Evolutionary conservation across 2,329 filamentous ascomycete genomes (phyloP).

Genomic region (Ascochyta clinopodiicola): DNA sequence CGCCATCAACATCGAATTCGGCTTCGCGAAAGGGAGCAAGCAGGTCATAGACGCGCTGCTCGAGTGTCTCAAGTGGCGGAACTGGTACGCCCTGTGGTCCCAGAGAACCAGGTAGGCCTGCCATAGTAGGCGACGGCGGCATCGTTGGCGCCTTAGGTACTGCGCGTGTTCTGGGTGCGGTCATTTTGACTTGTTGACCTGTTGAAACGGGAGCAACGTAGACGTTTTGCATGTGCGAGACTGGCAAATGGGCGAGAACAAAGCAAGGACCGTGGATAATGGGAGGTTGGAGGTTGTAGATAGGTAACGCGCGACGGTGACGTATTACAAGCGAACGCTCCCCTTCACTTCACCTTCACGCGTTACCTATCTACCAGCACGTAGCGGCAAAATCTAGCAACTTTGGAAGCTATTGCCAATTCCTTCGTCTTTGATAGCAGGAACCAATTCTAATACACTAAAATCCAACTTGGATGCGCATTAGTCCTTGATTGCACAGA

Average conservation of each 20-base stretch:
- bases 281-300: no score
- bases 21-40: slow-evolving; percentile 12
- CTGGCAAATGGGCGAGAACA: background rate
- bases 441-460: no score
- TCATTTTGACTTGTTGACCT: background rate
- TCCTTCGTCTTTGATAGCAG: no score
- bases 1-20: background rate
- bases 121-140: background rate
- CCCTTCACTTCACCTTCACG: background rate
- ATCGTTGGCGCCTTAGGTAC: background rate
- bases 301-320: background rate
- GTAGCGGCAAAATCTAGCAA: no score
- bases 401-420: no score
- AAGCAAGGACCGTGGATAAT: background rate
- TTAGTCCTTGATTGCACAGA: no score
- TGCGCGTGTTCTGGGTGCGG: background rate
- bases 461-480: no score
- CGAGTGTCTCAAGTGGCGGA: slow-evolving; percentile 4
- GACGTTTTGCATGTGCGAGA: background rate
- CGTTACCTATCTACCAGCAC: no score
- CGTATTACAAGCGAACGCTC: background rate
- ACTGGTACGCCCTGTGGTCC: background rate
- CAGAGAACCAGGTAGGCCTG: background rate
- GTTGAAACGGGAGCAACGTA: background rate
- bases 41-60: slow-evolving; percentile 19